Percentiles rank a stretch among this genome's conserved stretches.
Evolutionary conservation across 345 rosid genomes (phyloP).

Genomic region (Ceriops decandra): DNA sequence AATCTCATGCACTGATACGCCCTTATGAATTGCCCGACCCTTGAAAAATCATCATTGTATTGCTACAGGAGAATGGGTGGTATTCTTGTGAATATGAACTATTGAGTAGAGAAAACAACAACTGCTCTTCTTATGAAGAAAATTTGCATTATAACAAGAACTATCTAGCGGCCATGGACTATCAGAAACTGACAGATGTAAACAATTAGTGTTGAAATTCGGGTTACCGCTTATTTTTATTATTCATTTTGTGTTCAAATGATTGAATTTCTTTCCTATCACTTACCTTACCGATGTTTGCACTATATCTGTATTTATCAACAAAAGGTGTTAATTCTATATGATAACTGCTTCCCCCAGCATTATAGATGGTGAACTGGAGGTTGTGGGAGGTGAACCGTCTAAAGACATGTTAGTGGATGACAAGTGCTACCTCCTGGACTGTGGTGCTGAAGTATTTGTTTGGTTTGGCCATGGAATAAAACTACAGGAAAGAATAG

Average conservation of each 20-base stretch:
- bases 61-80: background rate
- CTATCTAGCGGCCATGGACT: background rate
- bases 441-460: constrained; percentile 82
- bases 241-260: too few relatives aligned
- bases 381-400: constrained; percentile 56
- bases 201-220: too few relatives aligned
- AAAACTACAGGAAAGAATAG: constrained; percentile 91
- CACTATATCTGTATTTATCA: background rate
- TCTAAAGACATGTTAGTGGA: constrained; percentile 78
- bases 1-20: too few relatives aligned
- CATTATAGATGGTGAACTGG: constrained; percentile 56
- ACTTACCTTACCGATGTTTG: too few relatives aligned
- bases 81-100: background rate
- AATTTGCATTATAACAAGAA: background rate
- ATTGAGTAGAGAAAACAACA: background rate
- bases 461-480: constrained; percentile 98
- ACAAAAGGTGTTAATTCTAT: constrained; percentile 15
- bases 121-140: background rate
- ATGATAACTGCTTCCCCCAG: constrained; percentile 34
- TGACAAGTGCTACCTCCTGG: constrained; percentile 73
- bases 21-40: background rate
- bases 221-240: too few relatives aligned
- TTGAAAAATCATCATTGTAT: background rate
- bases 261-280: background rate
- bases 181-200: background rate